Evolutionary conservation across 345 rosid species (phyloP).

Genomic region (Brassica rapa): DNA sequence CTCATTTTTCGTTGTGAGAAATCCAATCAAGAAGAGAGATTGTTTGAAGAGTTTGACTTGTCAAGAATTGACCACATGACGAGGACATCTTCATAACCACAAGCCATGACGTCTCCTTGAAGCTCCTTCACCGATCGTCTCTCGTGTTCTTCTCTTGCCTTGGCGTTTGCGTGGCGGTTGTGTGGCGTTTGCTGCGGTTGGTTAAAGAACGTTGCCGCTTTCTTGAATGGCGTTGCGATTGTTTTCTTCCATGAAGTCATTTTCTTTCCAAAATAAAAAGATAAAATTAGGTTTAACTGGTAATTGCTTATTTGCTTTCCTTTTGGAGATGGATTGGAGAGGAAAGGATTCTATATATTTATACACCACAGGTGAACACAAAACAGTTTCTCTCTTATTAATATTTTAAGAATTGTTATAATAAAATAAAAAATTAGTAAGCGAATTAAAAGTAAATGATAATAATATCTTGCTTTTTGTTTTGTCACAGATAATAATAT

Average conservation of each 20-base stretch:
- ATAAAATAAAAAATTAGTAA: background rate
- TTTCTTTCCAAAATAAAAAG: background rate
- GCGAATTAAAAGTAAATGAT: background rate
- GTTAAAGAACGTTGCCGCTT: conserved; percentile 82
- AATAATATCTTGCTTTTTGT: no score
- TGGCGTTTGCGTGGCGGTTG: conserved; percentile 39
- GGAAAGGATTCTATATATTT: conserved; percentile 28
- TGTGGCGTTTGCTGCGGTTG: conserved; percentile 47
- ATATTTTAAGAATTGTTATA: background rate
- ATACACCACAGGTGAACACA: conserved; percentile 42
- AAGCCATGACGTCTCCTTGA: conserved; percentile 92
- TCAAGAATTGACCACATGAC: conserved; percentile 99
- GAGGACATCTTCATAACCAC: conserved; percentile 86
- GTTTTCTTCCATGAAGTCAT: conserved; percentile 89
- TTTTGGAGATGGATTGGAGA: conserved; percentile 24
- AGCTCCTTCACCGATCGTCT: conserved; percentile 57
- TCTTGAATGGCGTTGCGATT: conserved; percentile 72
- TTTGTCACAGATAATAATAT: no score
- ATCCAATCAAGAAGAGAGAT: conserved; percentile 46
- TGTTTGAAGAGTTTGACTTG: conserved; percentile 69
- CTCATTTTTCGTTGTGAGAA: background rate
- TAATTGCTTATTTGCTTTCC: background rate
- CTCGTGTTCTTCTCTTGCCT: conserved; percentile 48
- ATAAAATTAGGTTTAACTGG: background rate
- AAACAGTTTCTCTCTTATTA: background rate